Evolutionary conservation across 179 eudicot genomes (phyloP).

Genomic region (Nepenthes alata): DNA sequence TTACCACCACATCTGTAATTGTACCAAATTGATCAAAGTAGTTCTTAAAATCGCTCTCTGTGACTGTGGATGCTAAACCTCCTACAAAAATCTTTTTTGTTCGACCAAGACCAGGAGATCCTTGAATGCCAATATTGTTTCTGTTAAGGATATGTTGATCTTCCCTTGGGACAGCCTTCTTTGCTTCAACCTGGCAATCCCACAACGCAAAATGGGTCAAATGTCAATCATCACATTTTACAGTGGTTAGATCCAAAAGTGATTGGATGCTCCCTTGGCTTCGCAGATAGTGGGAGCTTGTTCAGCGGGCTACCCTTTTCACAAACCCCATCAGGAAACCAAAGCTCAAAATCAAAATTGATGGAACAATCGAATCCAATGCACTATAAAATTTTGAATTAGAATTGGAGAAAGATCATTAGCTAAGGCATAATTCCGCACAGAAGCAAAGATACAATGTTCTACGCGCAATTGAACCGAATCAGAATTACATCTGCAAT

Average conservation of each 20-base stretch:
- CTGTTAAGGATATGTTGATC: constrained; percentile 41
- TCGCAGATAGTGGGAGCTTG: no score
- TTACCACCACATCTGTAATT: constrained; percentile 74
- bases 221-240: background rate
- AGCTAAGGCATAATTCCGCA: no score
- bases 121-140: constrained; percentile 37
- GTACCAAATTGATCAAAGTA: constrained; percentile 79
- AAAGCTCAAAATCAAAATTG: no score
- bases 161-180: constrained; percentile 74
- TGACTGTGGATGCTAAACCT: constrained; percentile 71
- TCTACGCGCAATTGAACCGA: background rate
- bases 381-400: no score
- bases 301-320: background rate
- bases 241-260: no score
- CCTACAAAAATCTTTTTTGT: constrained; percentile 79
- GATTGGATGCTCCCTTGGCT: no score
- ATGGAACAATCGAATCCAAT: no score
- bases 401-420: no score
- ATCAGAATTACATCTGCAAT: constrained; percentile 8
- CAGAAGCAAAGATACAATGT: no score
- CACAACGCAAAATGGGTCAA: constrained; percentile 7
- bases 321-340: background rate
- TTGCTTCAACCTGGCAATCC: constrained; percentile 61
- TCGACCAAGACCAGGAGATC: constrained; percentile 50
- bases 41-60: constrained; percentile 50